Evolutionary conservation across 768 basidiomycete species (phyloP), one percentile per base, ranked within the genome.

Genomic region (Tulasnella sp.): DNA sequence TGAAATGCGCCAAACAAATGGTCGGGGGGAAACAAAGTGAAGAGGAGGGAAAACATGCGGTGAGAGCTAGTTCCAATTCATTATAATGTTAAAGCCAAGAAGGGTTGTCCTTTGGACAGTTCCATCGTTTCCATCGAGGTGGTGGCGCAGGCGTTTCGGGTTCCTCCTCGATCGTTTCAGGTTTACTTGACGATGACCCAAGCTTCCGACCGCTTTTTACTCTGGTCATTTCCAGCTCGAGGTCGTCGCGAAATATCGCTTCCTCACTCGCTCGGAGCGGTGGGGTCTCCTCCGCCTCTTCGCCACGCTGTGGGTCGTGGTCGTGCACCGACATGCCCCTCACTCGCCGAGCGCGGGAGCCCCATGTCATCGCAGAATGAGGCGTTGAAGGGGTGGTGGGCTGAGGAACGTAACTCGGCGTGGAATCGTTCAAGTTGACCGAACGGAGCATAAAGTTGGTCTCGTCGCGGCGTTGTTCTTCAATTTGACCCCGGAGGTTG

Each of bases 401-500:
- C 11, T 67, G 61, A 18, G 26, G 61, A 5, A 7, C 26, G 61
- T 67, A 35, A 5, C 26, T 9, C 29, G 61, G 61, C 9, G 11
- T 29, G 23, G 61, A 67, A 35, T 67, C 61, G 32, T 67, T 67
- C 32, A 67, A 67, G 61, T 72, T 16, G 71, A 70, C 70, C n/a
- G 70, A 6, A 26, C 6, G 71, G 6, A 72, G 39, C 39, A 72
- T 40, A 16, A 72, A 46, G 1, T 39, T 13, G 71, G 32, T 72
- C 3, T 72, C 71, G 37, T 72, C 71, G 0, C 6, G 3, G 13
- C 71, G 71, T 15, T 40, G 71, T 46, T 72, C 71, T 72, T 72
- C 71, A 39, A 72, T 72, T 40, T 72, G 71, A 10, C 71, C 71
- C 23, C 71, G 71, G 44, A 72, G 71, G 71, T 72, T 72, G 71